phyloP scores from a whole-genome alignment of 352 stramenopile genomes.

The Stramenopiles sp. region DNA sequence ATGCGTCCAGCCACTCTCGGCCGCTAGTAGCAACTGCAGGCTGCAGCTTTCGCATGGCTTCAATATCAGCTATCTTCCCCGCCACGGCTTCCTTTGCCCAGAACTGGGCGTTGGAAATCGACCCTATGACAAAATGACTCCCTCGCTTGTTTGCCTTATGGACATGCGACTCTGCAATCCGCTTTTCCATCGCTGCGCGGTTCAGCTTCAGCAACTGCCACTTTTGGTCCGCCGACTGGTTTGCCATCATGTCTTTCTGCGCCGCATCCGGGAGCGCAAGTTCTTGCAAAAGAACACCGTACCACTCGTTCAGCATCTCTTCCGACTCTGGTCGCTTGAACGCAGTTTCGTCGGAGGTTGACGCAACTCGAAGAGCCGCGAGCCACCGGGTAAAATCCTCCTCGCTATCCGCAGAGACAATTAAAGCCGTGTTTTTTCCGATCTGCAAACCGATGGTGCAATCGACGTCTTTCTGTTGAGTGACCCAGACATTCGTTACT shows the following conservation, averaged over 20 bases:
- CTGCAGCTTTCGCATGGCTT: background rate
- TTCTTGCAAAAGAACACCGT: background rate
- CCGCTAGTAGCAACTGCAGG: background rate
- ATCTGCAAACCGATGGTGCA: background rate
- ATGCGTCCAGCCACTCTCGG: conserved; percentile 9
- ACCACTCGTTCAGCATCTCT: background rate
- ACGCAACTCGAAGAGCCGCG: background rate
- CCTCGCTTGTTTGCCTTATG: background rate
- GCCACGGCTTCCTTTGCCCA: background rate
- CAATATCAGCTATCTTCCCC: background rate
- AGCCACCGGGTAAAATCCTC: background rate
- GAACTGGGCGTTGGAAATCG: background rate
- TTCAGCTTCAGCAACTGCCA: background rate
- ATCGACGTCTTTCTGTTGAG: background rate
- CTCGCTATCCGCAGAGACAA: background rate
- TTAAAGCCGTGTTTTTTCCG: no score
- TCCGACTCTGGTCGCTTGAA: background rate
- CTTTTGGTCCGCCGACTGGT: background rate
- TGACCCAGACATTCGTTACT: background rate
- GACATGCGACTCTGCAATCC: background rate
- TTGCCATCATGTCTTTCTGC: background rate
- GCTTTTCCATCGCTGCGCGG: background rate
- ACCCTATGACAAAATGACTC: background rate
- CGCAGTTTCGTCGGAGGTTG: background rate
- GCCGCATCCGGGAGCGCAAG: background rate